Base-by-base conservation (phyloP, 148 eudicot species). In the Nepenthes gracilis region DNA sequence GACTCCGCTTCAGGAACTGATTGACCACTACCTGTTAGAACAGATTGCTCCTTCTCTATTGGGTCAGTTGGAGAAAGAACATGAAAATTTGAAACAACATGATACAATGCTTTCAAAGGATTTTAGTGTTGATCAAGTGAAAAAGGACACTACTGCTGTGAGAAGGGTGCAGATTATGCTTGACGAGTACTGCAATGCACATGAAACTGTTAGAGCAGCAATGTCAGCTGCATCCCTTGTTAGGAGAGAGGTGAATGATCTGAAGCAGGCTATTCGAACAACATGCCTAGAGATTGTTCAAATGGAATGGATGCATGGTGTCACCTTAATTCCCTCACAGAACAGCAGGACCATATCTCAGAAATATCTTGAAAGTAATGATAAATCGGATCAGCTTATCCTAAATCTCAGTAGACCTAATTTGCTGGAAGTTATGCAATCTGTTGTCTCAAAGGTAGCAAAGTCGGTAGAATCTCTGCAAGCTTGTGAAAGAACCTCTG, bases 121-220 rank as follows among this genome's bases (percentile, higher is more conserved):
- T 55, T 55, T 65, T 72, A 70, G 72, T 57, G 66, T 57, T 66
- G 92, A 74, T 55, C 66, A 63, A 61, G 60, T 47, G 67, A 75
- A 65, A 38, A 75, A 61, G 64, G 90, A 86, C 55, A 53, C 61
- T 33, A 69, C 59, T 58, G 78, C 83, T 63, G 81, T 75, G 64
- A 81, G 75, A 74, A 76, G 76, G 66, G 82, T 93, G 67, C 86
- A 78, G 68, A 64, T 63, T 45, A 86, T 86, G 87, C 95, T 93
- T 63, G 89, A 86, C 71, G 99, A 93, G 70, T 89, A 78, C 67
- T 84, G 89, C 73, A 80, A 72, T 76, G 82, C 97, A 23, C 89
- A 93, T 78, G 97, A 93, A 86, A 89, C 92, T 64, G 85, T 84
- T 70, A 83, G 92, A 80, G 89, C 95, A 37, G 95, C 87, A 36